Base-by-base conservation (phyloP, 2,329 filamentous ascomycete genomes). In the Xylaria polymorpha region DNA sequence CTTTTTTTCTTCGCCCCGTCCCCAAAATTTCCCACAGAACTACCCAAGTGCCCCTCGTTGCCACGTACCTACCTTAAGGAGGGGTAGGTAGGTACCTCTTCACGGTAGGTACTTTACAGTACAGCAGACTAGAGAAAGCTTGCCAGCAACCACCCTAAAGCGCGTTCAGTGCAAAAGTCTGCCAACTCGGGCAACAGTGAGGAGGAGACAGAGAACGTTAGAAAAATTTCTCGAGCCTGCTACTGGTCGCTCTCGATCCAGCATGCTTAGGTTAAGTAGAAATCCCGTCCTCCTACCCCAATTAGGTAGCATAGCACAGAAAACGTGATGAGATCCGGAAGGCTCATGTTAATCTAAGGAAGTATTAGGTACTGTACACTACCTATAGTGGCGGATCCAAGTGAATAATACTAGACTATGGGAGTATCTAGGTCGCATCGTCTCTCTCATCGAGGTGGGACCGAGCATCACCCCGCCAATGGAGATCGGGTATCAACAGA, bases 391-490 rank as follows among this genome's bases (percentile, higher is more conserved):
- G 64, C 64, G 60, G 37, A 55, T 12, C 46, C 22, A 55, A 63
- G 25, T 55, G 39, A 63, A 56, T 51, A 29, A 29, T 29, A 29
- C 25, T 29, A 43, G 20, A 35, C 20, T 25, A 43, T 18, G 18
- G 18, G 15, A 25, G 29, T 29, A 29, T 4, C 32, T 58, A 59
- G 65, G 66, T 64, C 50, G 62, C 50, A 69, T 63, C 41, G 41
- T 58, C 12, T 43, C 50, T 59, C 25, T 61, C 37, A 22, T 56
- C 15, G 15, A 58, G 68, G 68, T 71, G 68, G 69, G 63, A 69
- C 66, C 55, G 32, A 53, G 12, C 48, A 43, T 10, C 50, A 71
- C 67, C 67, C 69, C 67, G 67, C 69, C 67, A 71, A 67, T 71
- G 61, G 66, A 64, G 61, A 58, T 66, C 57, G 50, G 62, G 55